These are phyloP conservation scores for Scheffersomyces parashehatae DNA, from an alignment of 1,139 yeast species.

Conservation along the genomic window DNA sequence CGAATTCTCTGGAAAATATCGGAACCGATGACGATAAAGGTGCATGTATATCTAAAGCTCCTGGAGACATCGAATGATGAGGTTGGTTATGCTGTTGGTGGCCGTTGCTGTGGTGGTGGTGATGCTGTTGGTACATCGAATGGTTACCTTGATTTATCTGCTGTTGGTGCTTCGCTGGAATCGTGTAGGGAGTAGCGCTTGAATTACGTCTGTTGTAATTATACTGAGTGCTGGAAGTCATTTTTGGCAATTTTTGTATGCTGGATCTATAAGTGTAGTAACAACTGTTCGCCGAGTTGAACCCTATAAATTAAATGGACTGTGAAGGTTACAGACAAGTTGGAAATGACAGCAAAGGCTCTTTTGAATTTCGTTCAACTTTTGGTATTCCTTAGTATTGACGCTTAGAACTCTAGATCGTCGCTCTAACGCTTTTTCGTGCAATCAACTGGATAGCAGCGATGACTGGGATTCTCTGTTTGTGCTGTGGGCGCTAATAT, in stretches of 20 bases:
- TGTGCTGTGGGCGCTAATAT: too few species aligned
- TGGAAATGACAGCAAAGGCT: too few species aligned
- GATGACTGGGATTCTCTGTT: too few species aligned
- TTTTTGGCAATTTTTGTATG: constrained; percentile 4
- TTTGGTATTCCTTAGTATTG: too few species aligned
- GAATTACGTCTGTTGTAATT: constrained; percentile 37
- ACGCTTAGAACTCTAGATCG: too few species aligned
- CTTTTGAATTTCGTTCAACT: too few species aligned
- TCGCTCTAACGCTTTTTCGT: too few species aligned
- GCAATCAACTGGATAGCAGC: too few species aligned
- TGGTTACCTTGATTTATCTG: constrained; percentile 4
- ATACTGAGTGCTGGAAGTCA: constrained; percentile 31
- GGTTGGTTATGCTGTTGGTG: constrained; percentile 9
- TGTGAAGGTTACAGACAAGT: too few species aligned
- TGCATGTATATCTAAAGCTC: not conserved
- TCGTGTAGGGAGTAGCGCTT: constrained; percentile 34
- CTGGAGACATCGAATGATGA: constrained; percentile 5
- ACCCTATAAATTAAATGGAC: too few species aligned
- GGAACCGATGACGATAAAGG: constrained; percentile 42
- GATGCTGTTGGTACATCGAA: not conserved
- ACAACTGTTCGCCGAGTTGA: too few species aligned
- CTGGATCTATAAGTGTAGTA: not conserved
- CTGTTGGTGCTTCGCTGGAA: constrained; percentile 33
- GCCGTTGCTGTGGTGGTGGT: constrained; percentile 12
- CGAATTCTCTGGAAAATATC: constrained; percentile 67